A percentile compares a stretch with the other conserved stretches of the same genome.
Evolutionary conservation across 2,329 filamentous ascomycete genomes (phyloP).

Genomic region (Leptodontidium sp.): DNA sequence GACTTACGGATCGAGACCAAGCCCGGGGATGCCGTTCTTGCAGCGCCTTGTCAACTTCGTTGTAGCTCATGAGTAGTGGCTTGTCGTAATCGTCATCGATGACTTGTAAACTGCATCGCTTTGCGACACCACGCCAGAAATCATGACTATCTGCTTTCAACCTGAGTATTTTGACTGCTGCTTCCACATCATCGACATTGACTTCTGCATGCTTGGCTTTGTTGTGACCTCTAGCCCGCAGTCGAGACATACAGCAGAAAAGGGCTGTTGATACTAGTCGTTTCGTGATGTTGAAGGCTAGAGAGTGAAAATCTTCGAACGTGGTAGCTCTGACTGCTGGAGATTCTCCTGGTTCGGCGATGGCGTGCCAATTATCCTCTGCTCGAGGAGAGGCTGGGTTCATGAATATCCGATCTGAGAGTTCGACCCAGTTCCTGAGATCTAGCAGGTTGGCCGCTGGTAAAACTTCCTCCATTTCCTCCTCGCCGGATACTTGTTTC

Average conservation of each 20-base stretch:
- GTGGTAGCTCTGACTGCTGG: slow-evolving; percentile 80
- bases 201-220: slow-evolving; percentile 44
- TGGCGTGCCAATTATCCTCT: slow-evolving; percentile 72
- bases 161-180: slow-evolving; percentile 62
- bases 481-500: slow-evolving; percentile 37
- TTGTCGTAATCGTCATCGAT: slow-evolving; percentile 46
- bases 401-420: slow-evolving; percentile 79
- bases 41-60: slow-evolving; percentile 11
- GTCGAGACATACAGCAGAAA: slow-evolving; percentile 74
- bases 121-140: slow-evolving; percentile 61
- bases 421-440: slow-evolving; percentile 64
- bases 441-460: slow-evolving; percentile 66
- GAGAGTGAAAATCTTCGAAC: slow-evolving; percentile 76
- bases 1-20: slow-evolving; percentile 32
- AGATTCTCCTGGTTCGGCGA: slow-evolving; percentile 59
- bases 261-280: slow-evolving; percentile 74
- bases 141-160: slow-evolving; percentile 55
- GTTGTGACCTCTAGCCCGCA: slow-evolving; percentile 56
- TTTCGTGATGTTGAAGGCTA: slow-evolving; percentile 73
- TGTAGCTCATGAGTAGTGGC: slow-evolving; percentile 8
- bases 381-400: slow-evolving; percentile 63
- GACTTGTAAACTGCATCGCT: slow-evolving; percentile 61
- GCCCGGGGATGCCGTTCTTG: slow-evolving; percentile 22
- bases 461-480: slow-evolving; percentile 47
- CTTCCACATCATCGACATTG: slow-evolving; percentile 52